A percentile compares a stretch with the other conserved stretches of the same genome.
Conservation (phyloP, 169 alveolate species). For the Neospora caninum region DNA sequence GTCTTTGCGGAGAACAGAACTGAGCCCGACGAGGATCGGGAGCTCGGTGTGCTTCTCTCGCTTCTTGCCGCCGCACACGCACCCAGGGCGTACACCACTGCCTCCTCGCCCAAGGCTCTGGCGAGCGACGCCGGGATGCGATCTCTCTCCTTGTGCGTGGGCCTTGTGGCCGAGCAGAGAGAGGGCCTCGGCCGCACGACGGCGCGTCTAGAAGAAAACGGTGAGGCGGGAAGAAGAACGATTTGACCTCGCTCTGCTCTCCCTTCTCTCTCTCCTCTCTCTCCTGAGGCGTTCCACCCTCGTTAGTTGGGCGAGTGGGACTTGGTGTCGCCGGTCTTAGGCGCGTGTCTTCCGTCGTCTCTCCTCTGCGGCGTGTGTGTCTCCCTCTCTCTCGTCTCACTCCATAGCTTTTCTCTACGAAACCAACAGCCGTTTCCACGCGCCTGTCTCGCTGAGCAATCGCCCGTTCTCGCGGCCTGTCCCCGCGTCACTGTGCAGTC, state of each 20-base stretch:
- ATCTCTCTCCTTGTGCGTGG: background rate
- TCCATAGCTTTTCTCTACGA: too few species aligned
- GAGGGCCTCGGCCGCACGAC: background rate
- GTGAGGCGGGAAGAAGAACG: background rate
- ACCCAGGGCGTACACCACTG: slow-evolving; percentile 82
- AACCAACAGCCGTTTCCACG: too few species aligned
- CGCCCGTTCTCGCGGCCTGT: too few species aligned
- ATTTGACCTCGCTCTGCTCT: background rate
- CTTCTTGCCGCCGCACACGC: slow-evolving; percentile 80
- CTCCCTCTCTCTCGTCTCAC: too few species aligned
- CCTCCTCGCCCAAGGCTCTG: slow-evolving; percentile 80
- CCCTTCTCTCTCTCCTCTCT: too few species aligned
- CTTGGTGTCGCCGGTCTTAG: too few species aligned
- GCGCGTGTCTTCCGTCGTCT: too few species aligned
- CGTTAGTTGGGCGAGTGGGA: too few species aligned
- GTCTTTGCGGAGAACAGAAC: background rate
- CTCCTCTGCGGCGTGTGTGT: too few species aligned
- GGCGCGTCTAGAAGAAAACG: background rate
- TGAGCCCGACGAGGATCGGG: background rate
- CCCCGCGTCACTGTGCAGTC: too few species aligned
- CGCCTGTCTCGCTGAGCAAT: too few species aligned
- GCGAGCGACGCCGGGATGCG: background rate
- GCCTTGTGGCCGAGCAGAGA: background rate
- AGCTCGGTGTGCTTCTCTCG: background rate
- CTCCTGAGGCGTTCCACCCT: too few species aligned